phyloP scores from a whole-genome alignment of 2,329 filamentous ascomycete genomes.

The Colletotrichum nymphaeae region DNA sequence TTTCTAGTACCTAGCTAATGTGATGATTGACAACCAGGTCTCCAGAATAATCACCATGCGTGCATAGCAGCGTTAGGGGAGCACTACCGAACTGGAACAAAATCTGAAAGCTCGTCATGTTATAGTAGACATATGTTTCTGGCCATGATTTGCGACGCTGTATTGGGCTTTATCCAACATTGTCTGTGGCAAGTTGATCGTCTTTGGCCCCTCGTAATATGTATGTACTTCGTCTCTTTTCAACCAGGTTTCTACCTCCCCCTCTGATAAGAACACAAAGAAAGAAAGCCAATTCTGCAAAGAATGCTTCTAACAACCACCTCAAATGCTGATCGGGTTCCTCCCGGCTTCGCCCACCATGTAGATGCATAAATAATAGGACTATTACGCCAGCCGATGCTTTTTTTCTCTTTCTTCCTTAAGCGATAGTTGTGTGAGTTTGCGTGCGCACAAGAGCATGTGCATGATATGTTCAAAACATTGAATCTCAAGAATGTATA shows the following conservation, averaged over 20 bases:
- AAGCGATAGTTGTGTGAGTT: not conserved
- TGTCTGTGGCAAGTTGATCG: not conserved
- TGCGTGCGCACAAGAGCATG: not conserved
- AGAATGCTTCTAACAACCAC: not conserved
- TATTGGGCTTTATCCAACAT: not conserved
- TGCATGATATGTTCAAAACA: slow-evolving; percentile 8
- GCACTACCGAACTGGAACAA: too few relatives aligned
- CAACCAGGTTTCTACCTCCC: not conserved
- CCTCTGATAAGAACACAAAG: not conserved
- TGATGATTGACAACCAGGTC: not conserved
- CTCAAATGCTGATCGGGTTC: not conserved
- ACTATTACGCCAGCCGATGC: slow-evolving; percentile 19
- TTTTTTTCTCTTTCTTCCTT: slow-evolving; percentile 12
- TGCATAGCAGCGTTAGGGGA: too few relatives aligned
- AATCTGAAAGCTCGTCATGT: too few relatives aligned
- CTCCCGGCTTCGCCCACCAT: not conserved
- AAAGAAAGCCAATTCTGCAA: not conserved
- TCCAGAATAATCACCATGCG: not conserved
- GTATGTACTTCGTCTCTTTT: not conserved
- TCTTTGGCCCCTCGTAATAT: not conserved
- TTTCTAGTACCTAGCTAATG: too few relatives aligned
- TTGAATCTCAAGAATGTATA: not conserved
- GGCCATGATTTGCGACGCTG: not conserved
- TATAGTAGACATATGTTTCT: too few relatives aligned
- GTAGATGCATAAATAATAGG: not conserved